Percentiles rank a stretch among this genome's conserved stretches.
Evolutionary conservation across 768 basidiomycete genomes (phyloP).

Genomic region (Phanerochaete carnosa): DNA sequence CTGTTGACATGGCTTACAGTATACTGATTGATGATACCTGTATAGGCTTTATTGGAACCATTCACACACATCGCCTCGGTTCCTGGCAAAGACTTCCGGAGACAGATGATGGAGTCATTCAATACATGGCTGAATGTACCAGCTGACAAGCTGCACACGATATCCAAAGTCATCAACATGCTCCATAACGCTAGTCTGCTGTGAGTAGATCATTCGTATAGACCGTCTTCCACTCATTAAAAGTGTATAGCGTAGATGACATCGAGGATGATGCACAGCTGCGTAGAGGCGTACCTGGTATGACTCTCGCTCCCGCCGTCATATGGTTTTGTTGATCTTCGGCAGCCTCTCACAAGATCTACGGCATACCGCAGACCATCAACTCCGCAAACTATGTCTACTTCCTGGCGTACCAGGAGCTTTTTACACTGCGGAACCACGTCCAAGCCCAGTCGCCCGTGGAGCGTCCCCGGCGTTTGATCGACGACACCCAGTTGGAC

Average conservation of each 20-base stretch:
- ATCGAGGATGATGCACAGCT: conserved; percentile 91
- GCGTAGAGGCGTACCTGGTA: conserved; percentile 80
- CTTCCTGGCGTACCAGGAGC: conserved; percentile 88
- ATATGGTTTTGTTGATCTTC: neutral
- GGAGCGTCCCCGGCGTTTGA: conserved; percentile 17
- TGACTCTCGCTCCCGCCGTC: conserved; percentile 5
- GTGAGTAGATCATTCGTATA: conserved; percentile 39
- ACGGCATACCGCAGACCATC: conserved; percentile 94
- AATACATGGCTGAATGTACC: conserved; percentile 90
- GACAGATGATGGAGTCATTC: conserved; percentile 88
- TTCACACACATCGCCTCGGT: conserved; percentile 79
- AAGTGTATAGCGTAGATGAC: conserved; percentile 80
- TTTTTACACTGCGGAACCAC: conserved; percentile 51
- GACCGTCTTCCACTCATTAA: neutral
- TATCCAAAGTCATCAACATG: conserved; percentile 86
- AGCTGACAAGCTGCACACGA: conserved; percentile 60
- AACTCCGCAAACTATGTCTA: conserved; percentile 97
- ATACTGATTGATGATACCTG: neutral
- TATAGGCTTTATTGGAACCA: conserved; percentile 72
- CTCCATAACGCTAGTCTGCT: conserved; percentile 91
- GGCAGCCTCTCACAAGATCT: conserved; percentile 90
- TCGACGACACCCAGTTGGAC: conserved; percentile 49
- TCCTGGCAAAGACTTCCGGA: conserved; percentile 91
- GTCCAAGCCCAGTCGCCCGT: conserved; percentile 8
- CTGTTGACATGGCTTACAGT: neutral